Percentiles rank a stretch among this genome's conserved stretches.
Conservation (phyloP, 345 rosid genomes). For the Dovyalis caffra region DNA sequence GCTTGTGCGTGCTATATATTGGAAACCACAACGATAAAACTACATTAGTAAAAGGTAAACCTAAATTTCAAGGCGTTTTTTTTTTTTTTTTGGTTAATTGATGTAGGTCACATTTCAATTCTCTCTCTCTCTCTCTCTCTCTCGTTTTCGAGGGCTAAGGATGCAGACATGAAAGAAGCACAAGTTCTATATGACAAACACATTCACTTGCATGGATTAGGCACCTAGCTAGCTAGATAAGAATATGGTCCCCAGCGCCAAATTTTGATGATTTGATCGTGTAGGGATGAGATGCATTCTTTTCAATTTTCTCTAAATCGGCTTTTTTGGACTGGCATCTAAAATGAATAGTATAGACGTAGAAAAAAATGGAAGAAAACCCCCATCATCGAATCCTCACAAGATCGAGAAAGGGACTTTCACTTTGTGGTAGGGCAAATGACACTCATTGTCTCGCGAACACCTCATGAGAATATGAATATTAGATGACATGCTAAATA, state of each 20-base stretch:
- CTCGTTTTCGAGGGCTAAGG: conserved; percentile 11
- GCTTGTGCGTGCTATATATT: not conserved
- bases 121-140: not conserved
- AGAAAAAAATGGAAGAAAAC: not conserved
- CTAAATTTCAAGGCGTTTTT: not conserved
- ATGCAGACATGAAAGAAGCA: conserved; percentile 13
- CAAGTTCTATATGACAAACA: conserved; percentile 12
- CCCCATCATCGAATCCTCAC: not conserved
- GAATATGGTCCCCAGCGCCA: conserved; percentile 24
- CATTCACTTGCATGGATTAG: conserved; percentile 14
- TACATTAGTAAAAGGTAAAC: not conserved
- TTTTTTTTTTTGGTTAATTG: not conserved
- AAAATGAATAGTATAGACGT: not conserved
- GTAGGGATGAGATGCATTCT: conserved; percentile 14
- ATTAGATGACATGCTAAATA: not conserved
- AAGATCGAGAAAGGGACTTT: not conserved
- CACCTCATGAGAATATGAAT: conserved; percentile 1
- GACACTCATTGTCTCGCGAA: not conserved
- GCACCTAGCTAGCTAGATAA: conserved; percentile 4
- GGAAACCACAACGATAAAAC: not conserved
- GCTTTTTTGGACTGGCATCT: not conserved
- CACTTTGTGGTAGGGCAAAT: conserved; percentile 1
- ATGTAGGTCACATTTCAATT: not conserved
- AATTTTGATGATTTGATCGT: conserved; percentile 1
- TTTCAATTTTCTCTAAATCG: conserved; percentile 1